phyloP scores from a whole-genome alignment of 2,329 filamentous ascomycete genomes.

The Clarireedia monteithiana region DNA sequence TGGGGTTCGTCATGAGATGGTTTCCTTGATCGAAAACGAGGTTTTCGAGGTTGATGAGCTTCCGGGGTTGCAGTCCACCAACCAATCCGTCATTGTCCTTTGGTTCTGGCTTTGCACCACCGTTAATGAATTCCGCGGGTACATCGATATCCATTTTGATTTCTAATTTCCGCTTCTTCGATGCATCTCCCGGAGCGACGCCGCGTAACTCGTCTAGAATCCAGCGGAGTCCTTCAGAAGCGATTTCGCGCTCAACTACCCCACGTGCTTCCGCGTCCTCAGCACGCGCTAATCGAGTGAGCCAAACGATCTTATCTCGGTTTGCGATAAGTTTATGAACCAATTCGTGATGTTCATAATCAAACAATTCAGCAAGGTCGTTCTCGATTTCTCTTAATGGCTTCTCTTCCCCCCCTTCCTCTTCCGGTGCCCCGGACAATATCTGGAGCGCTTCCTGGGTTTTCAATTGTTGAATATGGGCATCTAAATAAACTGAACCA shows the following conservation, averaged over 20 bases:
- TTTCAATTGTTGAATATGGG: conserved; percentile 89
- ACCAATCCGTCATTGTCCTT: conserved; percentile 59
- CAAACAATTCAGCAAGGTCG: conserved; percentile 95
- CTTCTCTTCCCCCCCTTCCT: conserved; percentile 74
- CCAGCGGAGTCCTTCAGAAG: conserved; percentile 74
- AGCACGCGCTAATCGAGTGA: conserved; percentile 76
- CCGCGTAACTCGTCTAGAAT: conserved; percentile 85
- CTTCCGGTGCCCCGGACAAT: conserved; percentile 66
- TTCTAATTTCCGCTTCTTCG: conserved; percentile 61
- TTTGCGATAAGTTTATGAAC: conserved; percentile 89
- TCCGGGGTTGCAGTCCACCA: conserved; percentile 78
- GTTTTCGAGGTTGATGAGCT: conserved; percentile 89
- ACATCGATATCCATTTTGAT: conserved; percentile 95
- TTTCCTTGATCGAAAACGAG: conserved; percentile 96
- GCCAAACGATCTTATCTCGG: conserved; percentile 91
- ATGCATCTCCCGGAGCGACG: conserved; percentile 49
- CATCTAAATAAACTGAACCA: conserved; percentile 78
- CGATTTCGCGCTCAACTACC: conserved; percentile 83
- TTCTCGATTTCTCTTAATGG: conserved; percentile 91
- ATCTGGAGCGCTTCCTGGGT: conserved; percentile 77
- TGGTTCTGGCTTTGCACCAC: conserved; percentile 42
- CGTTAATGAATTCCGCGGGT: conserved; percentile 50
- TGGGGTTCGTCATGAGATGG: conserved; percentile 98
- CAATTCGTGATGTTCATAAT: conserved; percentile 91
- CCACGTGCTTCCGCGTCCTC: conserved; percentile 70